Evolutionary conservation across 352 stramenopile species (phyloP).

Genomic region (Pythium guiyangense): DNA sequence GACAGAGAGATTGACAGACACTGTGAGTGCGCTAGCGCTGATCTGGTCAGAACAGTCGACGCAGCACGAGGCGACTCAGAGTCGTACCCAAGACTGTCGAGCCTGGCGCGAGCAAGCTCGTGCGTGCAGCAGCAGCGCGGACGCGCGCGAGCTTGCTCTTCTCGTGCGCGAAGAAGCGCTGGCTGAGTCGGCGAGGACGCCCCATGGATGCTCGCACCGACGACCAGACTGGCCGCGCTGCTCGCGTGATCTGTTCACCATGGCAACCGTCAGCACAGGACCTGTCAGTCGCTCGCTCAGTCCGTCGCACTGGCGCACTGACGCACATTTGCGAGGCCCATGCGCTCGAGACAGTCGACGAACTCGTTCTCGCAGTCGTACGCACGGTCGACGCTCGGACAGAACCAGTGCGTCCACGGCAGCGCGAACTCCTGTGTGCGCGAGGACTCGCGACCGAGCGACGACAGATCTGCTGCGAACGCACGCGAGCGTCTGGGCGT

Average conservation of each 20-base stretch:
- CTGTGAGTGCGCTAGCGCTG: background rate
- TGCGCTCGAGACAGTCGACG: slow-evolving; percentile 55
- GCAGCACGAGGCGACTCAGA: too few species aligned
- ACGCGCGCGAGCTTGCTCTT: slow-evolving; percentile 64
- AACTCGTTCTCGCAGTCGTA: slow-evolving; percentile 83
- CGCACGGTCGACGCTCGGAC: slow-evolving; percentile 52
- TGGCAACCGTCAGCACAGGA: background rate
- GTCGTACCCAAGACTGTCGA: slow-evolving; percentile 27
- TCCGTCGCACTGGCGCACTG: background rate
- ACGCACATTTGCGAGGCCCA: slow-evolving; percentile 57
- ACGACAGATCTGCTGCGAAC: background rate
- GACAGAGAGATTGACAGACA: background rate
- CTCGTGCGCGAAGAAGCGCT: slow-evolving; percentile 60
- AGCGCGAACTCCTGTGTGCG: slow-evolving; percentile 31
- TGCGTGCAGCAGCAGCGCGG: slow-evolving; percentile 17
- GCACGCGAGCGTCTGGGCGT: background rate
- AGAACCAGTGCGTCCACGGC: slow-evolving; percentile 72
- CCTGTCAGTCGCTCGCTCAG: background rate
- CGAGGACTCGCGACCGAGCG: background rate
- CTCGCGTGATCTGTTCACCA: slow-evolving; percentile 29
- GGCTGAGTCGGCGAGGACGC: slow-evolving; percentile 57
- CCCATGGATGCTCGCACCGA: slow-evolving; percentile 76
- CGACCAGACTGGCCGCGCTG: slow-evolving; percentile 65
- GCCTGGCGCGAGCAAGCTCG: slow-evolving; percentile 12
- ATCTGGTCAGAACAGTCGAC: slow-evolving; percentile 6